Evolutionary conservation across 345 rosid species (phyloP).

Genomic region (Corymbia maculata): DNA sequence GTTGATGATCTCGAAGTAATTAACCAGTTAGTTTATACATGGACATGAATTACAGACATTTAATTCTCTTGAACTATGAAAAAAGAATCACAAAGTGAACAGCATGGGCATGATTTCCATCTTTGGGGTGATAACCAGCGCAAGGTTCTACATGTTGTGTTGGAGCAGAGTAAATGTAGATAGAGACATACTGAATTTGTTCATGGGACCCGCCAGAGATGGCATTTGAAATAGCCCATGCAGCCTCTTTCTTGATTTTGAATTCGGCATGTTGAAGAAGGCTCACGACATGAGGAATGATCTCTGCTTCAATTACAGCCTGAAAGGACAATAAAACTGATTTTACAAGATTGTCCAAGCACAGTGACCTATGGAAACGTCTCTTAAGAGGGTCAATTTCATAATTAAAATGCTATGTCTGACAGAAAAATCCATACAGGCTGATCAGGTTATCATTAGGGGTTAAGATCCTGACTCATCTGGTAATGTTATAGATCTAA

Average conservation of each 20-base stretch:
- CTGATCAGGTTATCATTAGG: background rate
- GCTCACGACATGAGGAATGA: conserved; percentile 23
- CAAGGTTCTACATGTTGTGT: background rate
- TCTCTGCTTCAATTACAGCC: conserved; percentile 28
- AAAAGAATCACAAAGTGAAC: background rate
- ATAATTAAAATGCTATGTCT: background rate
- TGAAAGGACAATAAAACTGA: background rate
- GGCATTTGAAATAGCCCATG: conserved; percentile 38
- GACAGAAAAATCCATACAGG: background rate
- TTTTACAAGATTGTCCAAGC: background rate
- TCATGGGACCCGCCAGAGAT: conserved; percentile 18
- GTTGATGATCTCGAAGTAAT: background rate
- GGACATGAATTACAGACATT: background rate
- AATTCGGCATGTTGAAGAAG: conserved; percentile 29
- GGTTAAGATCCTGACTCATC: background rate
- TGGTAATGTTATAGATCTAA: background rate
- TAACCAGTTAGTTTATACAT: background rate
- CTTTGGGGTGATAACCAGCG: background rate
- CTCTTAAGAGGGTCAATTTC: background rate
- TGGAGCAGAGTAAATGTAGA: background rate
- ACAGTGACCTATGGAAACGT: background rate
- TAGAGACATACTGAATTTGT: conserved; percentile 19
- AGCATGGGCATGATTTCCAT: background rate
- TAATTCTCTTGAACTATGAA: background rate
- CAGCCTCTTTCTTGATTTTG: conserved; percentile 35